Conservation (phyloP, 441 rosid species). For the Adansonia grandidieri region DNA sequence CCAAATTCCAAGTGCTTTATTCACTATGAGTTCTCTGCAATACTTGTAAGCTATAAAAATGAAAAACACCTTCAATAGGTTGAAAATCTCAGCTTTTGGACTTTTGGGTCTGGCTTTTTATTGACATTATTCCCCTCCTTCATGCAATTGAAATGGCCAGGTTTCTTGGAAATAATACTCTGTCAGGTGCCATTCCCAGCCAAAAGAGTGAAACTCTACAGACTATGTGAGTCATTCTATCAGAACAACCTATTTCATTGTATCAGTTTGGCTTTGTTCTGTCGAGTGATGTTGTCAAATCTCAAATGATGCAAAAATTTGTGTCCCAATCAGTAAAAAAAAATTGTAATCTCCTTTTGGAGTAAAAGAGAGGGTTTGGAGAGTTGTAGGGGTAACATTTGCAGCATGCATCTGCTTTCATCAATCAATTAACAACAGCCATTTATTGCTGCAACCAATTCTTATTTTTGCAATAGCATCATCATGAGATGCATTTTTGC, state of each 20-base stretch:
- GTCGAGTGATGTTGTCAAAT: no score
- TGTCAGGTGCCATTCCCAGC: slow-evolving; percentile 60
- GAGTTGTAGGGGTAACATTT: no score
- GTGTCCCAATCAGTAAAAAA: no score
- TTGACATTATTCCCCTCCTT: slow-evolving; percentile 12
- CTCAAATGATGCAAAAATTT: no score
- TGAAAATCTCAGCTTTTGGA: slow-evolving; percentile 12
- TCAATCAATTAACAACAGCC: no score
- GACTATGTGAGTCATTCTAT: slow-evolving; percentile 61
- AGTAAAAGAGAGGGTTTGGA: no score
- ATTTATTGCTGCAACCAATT: no score
- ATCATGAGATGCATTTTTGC: no score
- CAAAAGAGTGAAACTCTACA: slow-evolving; percentile 51
- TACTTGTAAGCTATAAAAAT: slow-evolving; percentile 36
- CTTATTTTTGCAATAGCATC: no score
- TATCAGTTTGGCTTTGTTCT: no score
- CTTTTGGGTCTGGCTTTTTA: not conserved
- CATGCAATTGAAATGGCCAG: slow-evolving; percentile 37
- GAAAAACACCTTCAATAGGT: not conserved
- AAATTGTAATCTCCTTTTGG: no score
- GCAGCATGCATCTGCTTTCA: no score
- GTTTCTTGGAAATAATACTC: slow-evolving; percentile 63
- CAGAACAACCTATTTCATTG: not conserved
- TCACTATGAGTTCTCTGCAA: slow-evolving; percentile 26
- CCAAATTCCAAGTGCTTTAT: slow-evolving; percentile 36